phyloP scores from a whole-genome alignment of 495 filamentous ascomycete genomes.

The Neurospora sp. region DNA sequence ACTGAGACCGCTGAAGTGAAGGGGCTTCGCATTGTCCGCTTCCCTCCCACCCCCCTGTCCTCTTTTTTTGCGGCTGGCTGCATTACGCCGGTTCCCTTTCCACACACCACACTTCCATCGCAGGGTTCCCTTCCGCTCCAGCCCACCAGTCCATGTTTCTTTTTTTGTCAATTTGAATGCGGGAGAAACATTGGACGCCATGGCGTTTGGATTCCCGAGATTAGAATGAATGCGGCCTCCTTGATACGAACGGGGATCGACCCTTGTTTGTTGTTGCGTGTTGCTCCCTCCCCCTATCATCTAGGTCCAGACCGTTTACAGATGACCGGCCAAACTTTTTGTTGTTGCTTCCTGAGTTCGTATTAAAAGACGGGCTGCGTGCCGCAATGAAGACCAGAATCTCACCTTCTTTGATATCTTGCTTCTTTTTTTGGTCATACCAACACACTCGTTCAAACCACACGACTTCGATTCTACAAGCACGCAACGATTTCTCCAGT shows the following conservation, averaged over 20 bases:
- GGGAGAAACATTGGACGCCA: not conserved
- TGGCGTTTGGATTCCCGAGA: not conserved
- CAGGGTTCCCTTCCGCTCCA: not conserved
- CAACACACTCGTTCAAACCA: not conserved
- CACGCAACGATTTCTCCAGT: not conserved
- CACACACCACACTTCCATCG: not conserved
- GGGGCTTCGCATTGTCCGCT: not conserved
- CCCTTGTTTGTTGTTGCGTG: not conserved
- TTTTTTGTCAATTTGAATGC: not conserved
- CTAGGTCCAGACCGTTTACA: not conserved
- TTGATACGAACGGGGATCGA: not conserved
- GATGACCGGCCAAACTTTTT: not conserved
- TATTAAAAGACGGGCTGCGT: not conserved
- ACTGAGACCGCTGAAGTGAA: not conserved
- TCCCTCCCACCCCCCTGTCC: not conserved
- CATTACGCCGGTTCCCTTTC: not conserved
- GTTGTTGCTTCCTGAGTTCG: not conserved
- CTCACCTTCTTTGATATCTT: not conserved
- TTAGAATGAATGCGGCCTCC: not conserved
- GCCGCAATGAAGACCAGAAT: not conserved
- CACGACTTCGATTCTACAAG: not conserved
- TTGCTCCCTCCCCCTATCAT: not conserved
- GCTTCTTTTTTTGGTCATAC: not conserved
- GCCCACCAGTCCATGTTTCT: not conserved
- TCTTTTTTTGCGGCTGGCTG: not conserved